A percentile compares a stretch with the other conserved stretches of the same genome.
Conservation (phyloP, 2,329 filamentous ascomycete species). For the Talaromyces sp. region DNA sequence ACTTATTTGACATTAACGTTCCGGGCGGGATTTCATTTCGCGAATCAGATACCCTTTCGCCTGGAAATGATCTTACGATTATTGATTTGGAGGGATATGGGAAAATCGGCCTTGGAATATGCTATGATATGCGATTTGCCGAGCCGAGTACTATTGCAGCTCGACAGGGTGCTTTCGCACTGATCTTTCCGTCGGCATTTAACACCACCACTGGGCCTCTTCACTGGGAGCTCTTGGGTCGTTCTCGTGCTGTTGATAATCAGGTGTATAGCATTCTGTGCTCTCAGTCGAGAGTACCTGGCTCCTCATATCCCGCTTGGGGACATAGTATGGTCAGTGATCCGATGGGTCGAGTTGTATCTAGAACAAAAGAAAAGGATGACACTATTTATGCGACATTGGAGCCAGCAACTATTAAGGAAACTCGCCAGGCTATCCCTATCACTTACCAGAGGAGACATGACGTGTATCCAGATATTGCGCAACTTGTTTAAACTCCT, state of each 20-base stretch:
- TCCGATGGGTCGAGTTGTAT: not conserved
- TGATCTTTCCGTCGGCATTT: not conserved
- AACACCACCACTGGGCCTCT: not conserved
- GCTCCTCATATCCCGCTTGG: not conserved
- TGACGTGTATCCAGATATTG: slow-evolving; percentile 2
- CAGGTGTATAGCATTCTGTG: slow-evolving; percentile 1
- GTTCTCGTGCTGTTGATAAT: not conserved
- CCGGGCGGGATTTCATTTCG: not conserved
- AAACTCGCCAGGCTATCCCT: not conserved
- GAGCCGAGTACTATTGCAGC: not conserved
- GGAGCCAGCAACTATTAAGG: not conserved
- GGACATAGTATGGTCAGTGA: not conserved
- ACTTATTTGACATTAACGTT: not conserved
- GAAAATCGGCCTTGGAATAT: not conserved
- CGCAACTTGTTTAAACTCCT: not conserved
- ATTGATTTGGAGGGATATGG: slow-evolving; percentile 1
- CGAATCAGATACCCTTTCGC: not conserved
- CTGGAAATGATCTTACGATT: not conserved
- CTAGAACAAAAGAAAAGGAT: not conserved
- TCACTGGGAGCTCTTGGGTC: not conserved
- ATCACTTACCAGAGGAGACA: not conserved
- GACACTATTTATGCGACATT: not conserved
- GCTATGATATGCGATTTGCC: slow-evolving; percentile 1
- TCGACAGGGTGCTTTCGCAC: slow-evolving; percentile 1
- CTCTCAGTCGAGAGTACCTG: not conserved